phyloP scores from a whole-genome alignment of 2,329 filamentous ascomycete genomes.

The Raffaelea deltoideospora region DNA sequence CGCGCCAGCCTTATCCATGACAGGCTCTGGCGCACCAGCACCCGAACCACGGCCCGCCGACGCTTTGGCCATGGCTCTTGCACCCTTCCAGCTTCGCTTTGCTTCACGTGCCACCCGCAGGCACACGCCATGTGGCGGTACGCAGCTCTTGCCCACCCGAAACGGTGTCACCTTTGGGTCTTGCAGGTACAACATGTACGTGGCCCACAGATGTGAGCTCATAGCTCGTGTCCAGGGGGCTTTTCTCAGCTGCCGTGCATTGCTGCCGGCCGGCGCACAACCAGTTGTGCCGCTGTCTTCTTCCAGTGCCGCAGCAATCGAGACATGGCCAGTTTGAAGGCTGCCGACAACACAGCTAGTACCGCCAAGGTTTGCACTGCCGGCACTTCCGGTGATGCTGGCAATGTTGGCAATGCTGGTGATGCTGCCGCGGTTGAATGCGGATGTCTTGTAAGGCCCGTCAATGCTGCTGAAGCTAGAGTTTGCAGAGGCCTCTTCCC shows the following conservation, averaged over 20 bases:
- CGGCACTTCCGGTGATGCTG: no score
- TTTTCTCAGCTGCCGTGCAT: conserved; percentile 21
- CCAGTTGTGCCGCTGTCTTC: no score
- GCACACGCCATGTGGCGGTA: conserved; percentile 51
- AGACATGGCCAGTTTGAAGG: no score
- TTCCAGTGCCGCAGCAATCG: no score
- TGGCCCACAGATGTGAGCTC: conserved; percentile 51
- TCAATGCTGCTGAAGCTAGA: no score
- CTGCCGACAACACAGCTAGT: no score
- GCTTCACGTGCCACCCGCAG: conserved; percentile 50
- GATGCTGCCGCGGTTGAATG: no score
- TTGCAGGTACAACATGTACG: conserved; percentile 48
- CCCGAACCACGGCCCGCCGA: neutral
- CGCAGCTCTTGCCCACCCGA: conserved; percentile 44
- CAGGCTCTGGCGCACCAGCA: neutral
- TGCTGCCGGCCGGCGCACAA: no score
- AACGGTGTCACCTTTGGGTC: conserved; percentile 55
- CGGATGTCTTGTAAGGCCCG: no score
- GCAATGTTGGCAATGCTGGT: no score
- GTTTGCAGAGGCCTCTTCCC: conserved; percentile 22
- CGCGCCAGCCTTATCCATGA: conserved; percentile 9
- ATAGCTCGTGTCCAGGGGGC: conserved; percentile 50
- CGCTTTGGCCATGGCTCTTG: conserved; percentile 23
- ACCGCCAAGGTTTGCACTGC: no score
- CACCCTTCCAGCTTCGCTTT: conserved; percentile 51